Evolutionary conservation across 371 early-diverging fungal species (phyloP).

Genomic region (Lichtheimia hyalospora): DNA sequence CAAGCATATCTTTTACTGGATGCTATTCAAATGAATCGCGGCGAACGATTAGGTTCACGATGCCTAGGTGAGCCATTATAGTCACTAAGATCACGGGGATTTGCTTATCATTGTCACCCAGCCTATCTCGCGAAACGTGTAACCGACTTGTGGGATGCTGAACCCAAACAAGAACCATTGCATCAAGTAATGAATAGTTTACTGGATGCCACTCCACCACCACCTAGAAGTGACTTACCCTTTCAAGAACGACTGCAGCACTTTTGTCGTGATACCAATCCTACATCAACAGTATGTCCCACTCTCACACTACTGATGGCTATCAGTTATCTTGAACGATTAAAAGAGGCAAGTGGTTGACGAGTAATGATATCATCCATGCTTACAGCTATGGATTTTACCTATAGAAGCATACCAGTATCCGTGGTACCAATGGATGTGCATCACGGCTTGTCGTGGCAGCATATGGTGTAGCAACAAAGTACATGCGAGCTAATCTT

Average conservation of each 20-base stretch:
- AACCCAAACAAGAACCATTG: not conserved
- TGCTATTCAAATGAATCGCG: constrained; percentile 3
- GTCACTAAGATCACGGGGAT: no score
- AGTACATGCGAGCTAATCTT: constrained; percentile 7
- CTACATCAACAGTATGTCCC: constrained; percentile 1
- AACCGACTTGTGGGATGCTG: not conserved
- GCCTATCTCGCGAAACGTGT: constrained; percentile 5
- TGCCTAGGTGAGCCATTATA: no score
- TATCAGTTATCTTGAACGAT: constrained; percentile 2
- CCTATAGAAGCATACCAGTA: not conserved
- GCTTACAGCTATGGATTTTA: not conserved
- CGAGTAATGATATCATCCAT: not conserved
- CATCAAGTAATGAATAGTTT: not conserved
- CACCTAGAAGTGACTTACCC: no score
- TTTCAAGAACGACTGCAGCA: no score
- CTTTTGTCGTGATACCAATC: no score
- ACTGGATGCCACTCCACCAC: no score
- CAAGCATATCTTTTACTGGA: constrained; percentile 5
- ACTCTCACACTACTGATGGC: constrained; percentile 7
- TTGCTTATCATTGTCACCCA: no score
- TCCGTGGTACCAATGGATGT: constrained; percentile 5
- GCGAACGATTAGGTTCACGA: no score
- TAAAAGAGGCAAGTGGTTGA: not conserved
- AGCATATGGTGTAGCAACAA: constrained; percentile 12
- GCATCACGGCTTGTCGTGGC: constrained; percentile 3